Conservation (phyloP, 257 asterid genomes). For the Paulownia fortunei region DNA sequence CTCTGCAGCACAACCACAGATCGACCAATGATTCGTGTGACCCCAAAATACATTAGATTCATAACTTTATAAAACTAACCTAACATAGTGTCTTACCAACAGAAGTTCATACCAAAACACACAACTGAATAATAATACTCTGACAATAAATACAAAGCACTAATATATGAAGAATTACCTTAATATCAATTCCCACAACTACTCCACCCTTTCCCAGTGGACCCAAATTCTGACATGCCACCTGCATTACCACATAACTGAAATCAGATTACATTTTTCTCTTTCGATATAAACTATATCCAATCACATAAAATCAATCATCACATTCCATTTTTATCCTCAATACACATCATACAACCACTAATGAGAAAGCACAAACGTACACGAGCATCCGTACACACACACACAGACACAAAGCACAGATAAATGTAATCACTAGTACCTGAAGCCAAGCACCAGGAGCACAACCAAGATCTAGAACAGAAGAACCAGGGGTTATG, state of each 20-base stretch:
- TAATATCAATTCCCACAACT: constrained; percentile 82
- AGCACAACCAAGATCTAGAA: constrained; percentile 96
- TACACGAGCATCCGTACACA: not conserved
- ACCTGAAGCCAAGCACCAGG: constrained; percentile 99
- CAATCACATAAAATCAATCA: not conserved
- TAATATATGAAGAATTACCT: constrained; percentile 43
- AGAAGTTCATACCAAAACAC: not conserved
- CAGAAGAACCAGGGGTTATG: constrained; percentile 72
- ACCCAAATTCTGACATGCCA: constrained; percentile 89
- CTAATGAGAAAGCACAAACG: not conserved
- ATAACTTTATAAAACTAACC: not conserved
- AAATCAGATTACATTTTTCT: constrained; percentile 10
- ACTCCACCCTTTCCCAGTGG: constrained; percentile 70
- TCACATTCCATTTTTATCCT: not conserved
- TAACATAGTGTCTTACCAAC: not conserved
- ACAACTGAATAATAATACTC: not conserved
- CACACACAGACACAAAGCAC: not conserved
- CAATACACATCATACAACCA: not conserved
- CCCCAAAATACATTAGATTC: not conserved
- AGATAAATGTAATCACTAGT: not conserved
- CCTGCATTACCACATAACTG: constrained; percentile 44
- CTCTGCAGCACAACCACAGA: constrained; percentile 50
- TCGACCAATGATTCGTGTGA: not conserved
- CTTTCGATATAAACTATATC: not conserved
- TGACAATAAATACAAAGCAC: not conserved